These are phyloP conservation scores for Kwoniella newhampshirensis DNA, from an alignment of 768 basidiomycete species.

Conservation along the genomic window DNA sequence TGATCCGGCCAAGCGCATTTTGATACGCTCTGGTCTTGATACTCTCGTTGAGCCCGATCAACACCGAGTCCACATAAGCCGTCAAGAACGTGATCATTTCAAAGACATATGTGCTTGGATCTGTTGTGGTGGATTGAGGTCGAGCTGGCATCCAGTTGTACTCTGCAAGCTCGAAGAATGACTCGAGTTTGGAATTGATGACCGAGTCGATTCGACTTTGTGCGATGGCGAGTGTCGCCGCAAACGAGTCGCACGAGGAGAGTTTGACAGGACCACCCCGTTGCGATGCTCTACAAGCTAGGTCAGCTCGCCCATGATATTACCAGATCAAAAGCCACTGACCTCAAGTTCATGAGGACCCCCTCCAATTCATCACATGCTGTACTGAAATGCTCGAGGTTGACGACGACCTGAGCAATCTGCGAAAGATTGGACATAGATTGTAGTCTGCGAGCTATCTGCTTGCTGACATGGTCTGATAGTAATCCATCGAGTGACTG, in stretches of 20 bases:
- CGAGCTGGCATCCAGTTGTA: slow-evolving; percentile 78
- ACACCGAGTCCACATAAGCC: slow-evolving; percentile 76
- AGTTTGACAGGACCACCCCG: slow-evolving; percentile 78
- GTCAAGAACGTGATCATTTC: slow-evolving; percentile 95
- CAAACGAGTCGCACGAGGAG: slow-evolving; percentile 64
- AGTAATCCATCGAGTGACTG: slow-evolving; percentile 86
- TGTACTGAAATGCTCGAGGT: slow-evolving; percentile 85
- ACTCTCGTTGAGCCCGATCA: slow-evolving; percentile 73
- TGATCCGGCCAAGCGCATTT: slow-evolving; percentile 82
- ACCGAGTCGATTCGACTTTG: slow-evolving; percentile 73
- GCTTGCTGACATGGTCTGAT: slow-evolving; percentile 65
- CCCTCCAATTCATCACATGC: slow-evolving; percentile 81
- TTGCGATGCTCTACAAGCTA: slow-evolving; percentile 72
- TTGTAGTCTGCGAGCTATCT: slow-evolving; percentile 71
- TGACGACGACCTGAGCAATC: slow-evolving; percentile 87
- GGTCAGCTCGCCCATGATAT: background rate
- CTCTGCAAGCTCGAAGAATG: slow-evolving; percentile 91
- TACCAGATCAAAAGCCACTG: slow-evolving; percentile 25
- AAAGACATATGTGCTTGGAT: slow-evolving; percentile 89
- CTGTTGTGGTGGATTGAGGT: slow-evolving; percentile 58
- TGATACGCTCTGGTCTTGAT: slow-evolving; percentile 89
- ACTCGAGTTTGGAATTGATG: slow-evolving; percentile 87
- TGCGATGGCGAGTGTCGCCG: slow-evolving; percentile 66
- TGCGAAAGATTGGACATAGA: slow-evolving; percentile 79
- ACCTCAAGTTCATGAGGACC: slow-evolving; percentile 80